Conservation (phyloP, 345 rosid genomes). For the Xanthoceras sorbifolium region DNA sequence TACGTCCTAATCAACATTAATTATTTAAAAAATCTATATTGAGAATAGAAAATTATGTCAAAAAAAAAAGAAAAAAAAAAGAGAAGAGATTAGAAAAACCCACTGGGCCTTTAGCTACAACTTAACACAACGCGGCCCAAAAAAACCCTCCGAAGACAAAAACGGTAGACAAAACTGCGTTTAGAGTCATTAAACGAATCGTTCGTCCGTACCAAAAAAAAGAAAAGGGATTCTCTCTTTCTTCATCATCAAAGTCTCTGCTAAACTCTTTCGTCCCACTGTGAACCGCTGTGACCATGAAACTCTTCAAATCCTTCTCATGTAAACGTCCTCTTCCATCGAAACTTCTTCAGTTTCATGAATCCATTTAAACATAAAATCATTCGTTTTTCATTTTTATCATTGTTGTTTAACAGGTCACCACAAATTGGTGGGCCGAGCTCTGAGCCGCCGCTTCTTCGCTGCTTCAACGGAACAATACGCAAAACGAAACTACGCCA, state of each 20-base stretch:
- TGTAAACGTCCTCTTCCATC: slow-evolving; percentile 21
- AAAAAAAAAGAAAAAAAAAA: no score
- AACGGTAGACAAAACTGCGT: neutral
- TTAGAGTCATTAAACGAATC: neutral
- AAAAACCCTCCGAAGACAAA: neutral
- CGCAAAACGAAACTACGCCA: slow-evolving; percentile 74
- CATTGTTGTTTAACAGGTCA: slow-evolving; percentile 37
- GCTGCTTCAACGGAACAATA: slow-evolving; percentile 52
- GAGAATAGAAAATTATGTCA: no score
- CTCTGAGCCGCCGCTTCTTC: slow-evolving; percentile 49
- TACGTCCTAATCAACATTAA: no score
- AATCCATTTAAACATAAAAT: neutral
- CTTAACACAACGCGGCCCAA: neutral
- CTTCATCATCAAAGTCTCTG: neutral
- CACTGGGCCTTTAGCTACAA: no score
- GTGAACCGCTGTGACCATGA: slow-evolving; percentile 48
- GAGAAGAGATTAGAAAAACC: no score
- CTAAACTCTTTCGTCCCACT: neutral
- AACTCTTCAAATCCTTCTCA: slow-evolving; percentile 49
- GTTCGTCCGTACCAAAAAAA: neutral
- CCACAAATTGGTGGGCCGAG: slow-evolving; percentile 49
- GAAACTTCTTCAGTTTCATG: neutral
- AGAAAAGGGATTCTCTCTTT: neutral
- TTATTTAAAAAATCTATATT: no score
- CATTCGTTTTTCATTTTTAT: neutral